Percentiles rank a stretch among this genome's conserved stretches.
phyloP scores from a whole-genome alignment of 2,329 filamentous ascomycete species.

The Calonectria henricotiae region DNA sequence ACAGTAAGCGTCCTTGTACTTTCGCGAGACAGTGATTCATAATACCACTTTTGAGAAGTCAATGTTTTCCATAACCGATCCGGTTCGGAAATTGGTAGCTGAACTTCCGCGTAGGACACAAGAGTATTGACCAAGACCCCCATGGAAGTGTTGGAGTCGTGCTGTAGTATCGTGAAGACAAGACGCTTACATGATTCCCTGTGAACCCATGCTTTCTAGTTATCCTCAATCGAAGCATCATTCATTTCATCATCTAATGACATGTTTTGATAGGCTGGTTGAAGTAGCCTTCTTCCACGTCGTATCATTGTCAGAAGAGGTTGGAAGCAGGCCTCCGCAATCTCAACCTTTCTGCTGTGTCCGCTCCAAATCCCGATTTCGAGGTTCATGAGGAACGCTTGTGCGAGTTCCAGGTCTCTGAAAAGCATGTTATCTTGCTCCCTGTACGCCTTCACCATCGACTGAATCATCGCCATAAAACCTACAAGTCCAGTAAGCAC shows the following conservation, averaged over 20 bases:
- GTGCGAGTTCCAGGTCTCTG: constrained; percentile 54
- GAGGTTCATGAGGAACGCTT: constrained; percentile 57
- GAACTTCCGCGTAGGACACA: constrained; percentile 55
- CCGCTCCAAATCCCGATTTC: constrained; percentile 60
- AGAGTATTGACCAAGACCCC: constrained; percentile 53
- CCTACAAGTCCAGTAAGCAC: constrained; percentile 34
- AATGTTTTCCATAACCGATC: constrained; percentile 50
- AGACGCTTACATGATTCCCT: constrained; percentile 56
- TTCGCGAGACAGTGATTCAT: neutral
- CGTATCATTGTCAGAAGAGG: constrained; percentile 59
- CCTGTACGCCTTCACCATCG: constrained; percentile 41
- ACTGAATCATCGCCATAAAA: constrained; percentile 29
- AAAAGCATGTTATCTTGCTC: constrained; percentile 56
- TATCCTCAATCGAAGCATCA: constrained; percentile 36
- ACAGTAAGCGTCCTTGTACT: neutral
- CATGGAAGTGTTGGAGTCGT: constrained; percentile 55
- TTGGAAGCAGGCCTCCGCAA: constrained; percentile 59
- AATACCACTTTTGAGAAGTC: constrained; percentile 51
- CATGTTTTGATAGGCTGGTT: constrained; percentile 44
- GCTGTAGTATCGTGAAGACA: constrained; percentile 50
- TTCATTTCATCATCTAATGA: constrained; percentile 26
- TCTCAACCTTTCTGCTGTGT: constrained; percentile 59
- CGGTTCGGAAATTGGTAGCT: constrained; percentile 48
- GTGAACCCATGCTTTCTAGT: constrained; percentile 53
- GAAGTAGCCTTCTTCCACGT: constrained; percentile 55